A percentile compares a stretch with the other conserved stretches of the same genome.
phyloP scores from a whole-genome alignment of 352 stramenopile genomes.

The Phytophthora hibernalis region DNA sequence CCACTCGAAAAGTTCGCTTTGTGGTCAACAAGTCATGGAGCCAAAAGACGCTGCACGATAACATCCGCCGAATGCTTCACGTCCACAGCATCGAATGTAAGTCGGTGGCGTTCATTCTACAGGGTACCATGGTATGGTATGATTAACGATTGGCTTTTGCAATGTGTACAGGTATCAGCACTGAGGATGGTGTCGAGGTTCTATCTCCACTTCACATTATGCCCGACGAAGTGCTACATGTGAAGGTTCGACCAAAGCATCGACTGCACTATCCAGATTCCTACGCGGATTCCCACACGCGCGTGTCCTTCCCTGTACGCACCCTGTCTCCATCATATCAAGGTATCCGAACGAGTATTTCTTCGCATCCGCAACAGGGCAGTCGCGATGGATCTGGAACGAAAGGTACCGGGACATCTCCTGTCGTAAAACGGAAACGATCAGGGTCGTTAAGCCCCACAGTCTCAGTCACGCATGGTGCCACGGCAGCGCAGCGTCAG shows the following conservation, averaged over 20 bases:
- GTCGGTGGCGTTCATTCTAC: conserved; percentile 5
- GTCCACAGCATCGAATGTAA: conserved; percentile 72
- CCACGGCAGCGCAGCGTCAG: conserved; percentile 41
- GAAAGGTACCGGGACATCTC: conserved; percentile 17
- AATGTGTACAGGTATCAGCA: conserved; percentile 52
- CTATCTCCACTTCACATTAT: conserved; percentile 81
- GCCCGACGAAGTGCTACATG: conserved; percentile 69
- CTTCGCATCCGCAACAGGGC: conserved; percentile 10
- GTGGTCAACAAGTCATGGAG: conserved; percentile 80
- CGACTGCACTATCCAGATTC: conserved; percentile 42
- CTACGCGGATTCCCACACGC: conserved; percentile 27
- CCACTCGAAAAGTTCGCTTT: conserved; percentile 65
- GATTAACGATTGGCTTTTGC: conserved; percentile 23
- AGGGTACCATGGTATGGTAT: not conserved
- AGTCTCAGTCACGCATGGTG: conserved; percentile 29
- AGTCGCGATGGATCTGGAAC: conserved; percentile 16
- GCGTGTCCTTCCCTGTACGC: conserved; percentile 36
- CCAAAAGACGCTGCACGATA: conserved; percentile 60
- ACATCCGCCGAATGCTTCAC: conserved; percentile 74
- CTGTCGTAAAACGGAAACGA: conserved; percentile 32
- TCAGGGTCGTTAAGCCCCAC: conserved; percentile 30
- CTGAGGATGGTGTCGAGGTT: conserved; percentile 64
- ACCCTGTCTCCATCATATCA: conserved; percentile 34
- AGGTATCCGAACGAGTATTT: conserved; percentile 18
- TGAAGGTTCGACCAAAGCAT: conserved; percentile 69